Evolutionary conservation across 352 stramenopile species (phyloP).

Genomic region (Bremia lactucae): DNA sequence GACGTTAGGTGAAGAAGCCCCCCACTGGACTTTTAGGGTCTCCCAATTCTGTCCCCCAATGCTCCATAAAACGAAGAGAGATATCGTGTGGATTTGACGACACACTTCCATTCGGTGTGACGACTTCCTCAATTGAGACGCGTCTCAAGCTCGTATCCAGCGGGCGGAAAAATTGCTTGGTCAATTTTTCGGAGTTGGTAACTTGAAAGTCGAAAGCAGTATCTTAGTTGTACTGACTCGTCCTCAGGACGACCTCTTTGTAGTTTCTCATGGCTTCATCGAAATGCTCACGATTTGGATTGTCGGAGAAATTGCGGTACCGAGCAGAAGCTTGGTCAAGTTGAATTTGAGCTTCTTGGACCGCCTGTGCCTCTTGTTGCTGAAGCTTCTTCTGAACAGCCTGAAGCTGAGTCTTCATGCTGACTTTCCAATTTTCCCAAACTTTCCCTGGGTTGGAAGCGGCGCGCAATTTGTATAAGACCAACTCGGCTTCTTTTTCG

Average conservation of each 20-base stretch:
- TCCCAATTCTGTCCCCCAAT: too few relatives aligned
- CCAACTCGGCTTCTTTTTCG: background rate
- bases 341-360: background rate
- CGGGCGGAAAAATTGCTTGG: background rate
- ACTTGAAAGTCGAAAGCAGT: background rate
- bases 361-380: background rate
- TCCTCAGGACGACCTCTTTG: background rate
- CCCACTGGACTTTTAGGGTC: too few relatives aligned
- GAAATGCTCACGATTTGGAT: background rate
- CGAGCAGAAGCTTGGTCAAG: background rate
- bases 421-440: too few relatives aligned
- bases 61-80: too few relatives aligned
- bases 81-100: background rate
- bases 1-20: too few relatives aligned
- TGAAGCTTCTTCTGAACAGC: background rate
- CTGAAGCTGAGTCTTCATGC: background rate
- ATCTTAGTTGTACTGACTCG: background rate
- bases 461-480: background rate
- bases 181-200: background rate
- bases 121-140: background rate
- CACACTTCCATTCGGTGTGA: background rate
- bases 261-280: background rate
- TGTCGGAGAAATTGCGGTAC: background rate
- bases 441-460: too few relatives aligned
- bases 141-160: background rate